Conservation (phyloP, 2,329 filamentous ascomycete species). For the Chaetothyriales sp. region DNA sequence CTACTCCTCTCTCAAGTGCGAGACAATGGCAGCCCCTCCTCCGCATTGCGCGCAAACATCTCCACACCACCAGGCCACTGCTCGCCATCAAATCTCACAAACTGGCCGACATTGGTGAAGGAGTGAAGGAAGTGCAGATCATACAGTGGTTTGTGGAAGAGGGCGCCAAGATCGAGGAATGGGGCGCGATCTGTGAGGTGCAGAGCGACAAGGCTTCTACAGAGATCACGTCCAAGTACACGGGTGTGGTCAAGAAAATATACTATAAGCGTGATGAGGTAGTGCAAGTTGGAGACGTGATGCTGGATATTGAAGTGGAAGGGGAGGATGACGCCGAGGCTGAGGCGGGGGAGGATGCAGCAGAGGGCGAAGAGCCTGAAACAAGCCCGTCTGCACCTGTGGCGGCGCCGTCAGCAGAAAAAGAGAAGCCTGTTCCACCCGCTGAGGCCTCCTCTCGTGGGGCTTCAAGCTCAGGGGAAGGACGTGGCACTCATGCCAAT, state of each 20-base stretch:
- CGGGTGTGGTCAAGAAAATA: constrained; percentile 88
- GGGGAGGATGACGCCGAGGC: constrained; percentile 7
- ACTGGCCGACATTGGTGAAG: constrained; percentile 33
- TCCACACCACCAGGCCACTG: constrained; percentile 10
- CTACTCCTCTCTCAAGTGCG: background rate
- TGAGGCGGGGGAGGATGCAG: constrained; percentile 42
- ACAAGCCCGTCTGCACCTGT: constrained; percentile 32
- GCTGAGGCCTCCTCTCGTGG: constrained; percentile 27
- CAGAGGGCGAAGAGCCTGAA: constrained; percentile 12
- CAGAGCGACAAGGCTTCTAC: constrained; percentile 87
- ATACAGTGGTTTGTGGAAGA: constrained; percentile 99
- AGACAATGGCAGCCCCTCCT: constrained; percentile 5
- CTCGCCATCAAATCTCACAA: constrained; percentile 14
- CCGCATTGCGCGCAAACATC: constrained; percentile 4
- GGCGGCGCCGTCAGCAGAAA: constrained; percentile 22
- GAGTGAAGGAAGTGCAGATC: constrained; percentile 95
- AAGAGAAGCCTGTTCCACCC: constrained; percentile 6
- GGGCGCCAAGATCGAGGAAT: constrained; percentile 89
- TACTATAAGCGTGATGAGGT: constrained; percentile 94
- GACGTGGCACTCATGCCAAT: constrained; percentile 43
- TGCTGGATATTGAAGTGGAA: constrained; percentile 17
- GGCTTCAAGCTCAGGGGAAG: constrained; percentile 17
- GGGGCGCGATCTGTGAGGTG: constrained; percentile 93
- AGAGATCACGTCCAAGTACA: constrained; percentile 89
- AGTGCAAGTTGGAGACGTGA: constrained; percentile 59